A percentile compares a stretch with the other conserved stretches of the same genome.
phyloP scores from a whole-genome alignment of 257 asterid species.

The Capsicum chinense region DNA sequence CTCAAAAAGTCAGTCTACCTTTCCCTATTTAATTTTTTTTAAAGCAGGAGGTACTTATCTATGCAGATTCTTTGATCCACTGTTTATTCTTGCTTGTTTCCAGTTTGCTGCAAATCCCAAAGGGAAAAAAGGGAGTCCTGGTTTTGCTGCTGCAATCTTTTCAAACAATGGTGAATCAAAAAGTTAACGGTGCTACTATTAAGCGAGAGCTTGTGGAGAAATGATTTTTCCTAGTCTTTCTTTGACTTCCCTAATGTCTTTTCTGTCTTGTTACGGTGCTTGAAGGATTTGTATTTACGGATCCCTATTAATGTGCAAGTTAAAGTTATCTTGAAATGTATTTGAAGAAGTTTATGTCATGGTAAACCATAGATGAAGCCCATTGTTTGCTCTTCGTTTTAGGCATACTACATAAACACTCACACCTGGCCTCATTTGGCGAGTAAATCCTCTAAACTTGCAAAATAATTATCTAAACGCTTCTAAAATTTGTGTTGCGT shows the following conservation, averaged over 20 bases:
- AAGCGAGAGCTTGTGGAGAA: not conserved
- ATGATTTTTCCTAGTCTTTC: not conserved
- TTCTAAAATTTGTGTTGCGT: no score
- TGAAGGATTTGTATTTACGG: conserved; percentile 7
- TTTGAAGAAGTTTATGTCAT: not conserved
- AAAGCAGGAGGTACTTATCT: conserved; percentile 5
- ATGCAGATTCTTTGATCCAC: not conserved
- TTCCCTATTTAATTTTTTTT: not conserved
- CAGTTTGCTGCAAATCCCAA: not conserved
- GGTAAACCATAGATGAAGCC: not conserved
- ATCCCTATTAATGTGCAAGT: not conserved
- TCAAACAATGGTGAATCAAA: not conserved
- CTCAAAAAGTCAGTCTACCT: not conserved
- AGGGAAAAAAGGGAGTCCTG: not conserved
- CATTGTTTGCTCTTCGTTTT: no score
- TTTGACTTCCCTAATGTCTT: not conserved
- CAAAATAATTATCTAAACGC: no score
- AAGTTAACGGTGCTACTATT: not conserved
- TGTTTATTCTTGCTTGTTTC: not conserved
- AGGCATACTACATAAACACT: no score
- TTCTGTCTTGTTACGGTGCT: not conserved
- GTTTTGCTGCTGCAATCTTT: not conserved
- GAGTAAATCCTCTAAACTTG: no score
- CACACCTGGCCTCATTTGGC: no score
- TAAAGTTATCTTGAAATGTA: not conserved